Percentiles rank a stretch among this genome's conserved stretches.
Conservation (phyloP, 208 protist genomes). For the Leishmania guyanensis region DNA sequence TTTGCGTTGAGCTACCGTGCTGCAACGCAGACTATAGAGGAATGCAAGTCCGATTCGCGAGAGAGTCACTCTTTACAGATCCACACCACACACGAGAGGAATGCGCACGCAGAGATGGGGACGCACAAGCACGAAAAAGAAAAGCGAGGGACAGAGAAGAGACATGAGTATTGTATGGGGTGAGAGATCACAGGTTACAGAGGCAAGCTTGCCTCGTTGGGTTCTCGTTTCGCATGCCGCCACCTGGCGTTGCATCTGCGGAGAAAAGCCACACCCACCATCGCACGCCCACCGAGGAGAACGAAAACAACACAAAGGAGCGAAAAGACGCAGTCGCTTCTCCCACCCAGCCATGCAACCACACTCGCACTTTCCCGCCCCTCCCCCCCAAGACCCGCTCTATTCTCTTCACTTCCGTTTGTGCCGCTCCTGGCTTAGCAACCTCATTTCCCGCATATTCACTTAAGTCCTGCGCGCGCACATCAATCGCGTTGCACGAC, state of each 20-base stretch:
- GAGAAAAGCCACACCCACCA: background rate
- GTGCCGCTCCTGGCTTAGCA: background rate
- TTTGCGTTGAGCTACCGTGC: background rate
- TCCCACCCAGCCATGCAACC: background rate
- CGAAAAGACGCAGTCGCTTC: background rate
- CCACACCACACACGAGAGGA: background rate
- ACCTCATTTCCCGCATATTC: background rate
- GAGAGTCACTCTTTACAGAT: background rate
- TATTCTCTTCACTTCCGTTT: background rate
- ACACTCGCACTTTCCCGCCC: background rate
- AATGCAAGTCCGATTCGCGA: background rate
- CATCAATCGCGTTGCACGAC: slow-evolving; percentile 5
- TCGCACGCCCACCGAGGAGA: background rate
- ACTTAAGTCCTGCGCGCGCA: background rate
- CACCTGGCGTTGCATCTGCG: no score
- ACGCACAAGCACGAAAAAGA: background rate
- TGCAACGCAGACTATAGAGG: background rate
- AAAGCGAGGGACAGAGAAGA: background rate
- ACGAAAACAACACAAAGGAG: background rate
- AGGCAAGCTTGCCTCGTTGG: background rate
- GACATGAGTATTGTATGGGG: background rate
- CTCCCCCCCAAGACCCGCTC: background rate
- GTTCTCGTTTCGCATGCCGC: background rate
- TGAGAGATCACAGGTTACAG: background rate
- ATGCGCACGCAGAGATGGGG: background rate